Evolutionary conservation across 305 asterid genomes (phyloP).

Genomic region (Solanum hybrid): DNA sequence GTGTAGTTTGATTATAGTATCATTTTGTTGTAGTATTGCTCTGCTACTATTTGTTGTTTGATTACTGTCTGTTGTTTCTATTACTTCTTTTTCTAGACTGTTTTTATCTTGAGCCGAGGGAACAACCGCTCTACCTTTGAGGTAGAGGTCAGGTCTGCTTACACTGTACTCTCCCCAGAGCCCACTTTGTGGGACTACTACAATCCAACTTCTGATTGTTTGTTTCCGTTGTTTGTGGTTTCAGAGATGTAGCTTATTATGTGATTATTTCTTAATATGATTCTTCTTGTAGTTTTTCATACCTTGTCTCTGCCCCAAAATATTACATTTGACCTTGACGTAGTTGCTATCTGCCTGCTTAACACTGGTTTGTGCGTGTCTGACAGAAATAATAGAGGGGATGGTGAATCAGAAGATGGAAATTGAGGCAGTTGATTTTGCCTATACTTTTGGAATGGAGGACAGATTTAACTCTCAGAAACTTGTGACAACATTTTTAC

Average conservation of each 20-base stretch:
- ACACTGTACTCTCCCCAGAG: neutral
- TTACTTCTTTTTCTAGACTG: neutral
- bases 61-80: neutral
- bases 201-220: neutral
- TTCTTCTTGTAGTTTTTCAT: neutral
- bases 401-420: constrained; percentile 53
- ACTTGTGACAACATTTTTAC: constrained; percentile 46
- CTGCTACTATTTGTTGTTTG: neutral
- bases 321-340: neutral
- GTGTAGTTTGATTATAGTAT: neutral
- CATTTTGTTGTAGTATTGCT: neutral
- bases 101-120: neutral
- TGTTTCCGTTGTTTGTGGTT: neutral
- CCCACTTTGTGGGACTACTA: neutral
- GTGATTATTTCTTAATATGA: neutral
- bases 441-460: constrained; percentile 52
- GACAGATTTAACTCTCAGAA: constrained; percentile 44
- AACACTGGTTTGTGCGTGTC: neutral
- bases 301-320: neutral
- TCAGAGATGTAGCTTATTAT: neutral
- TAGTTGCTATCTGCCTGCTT: neutral
- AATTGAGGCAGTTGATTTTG: constrained; percentile 64
- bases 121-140: neutral
- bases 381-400: constrained; percentile 52
- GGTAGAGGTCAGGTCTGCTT: neutral